Evolutionary conservation across 805 yeast genomes (phyloP).

Genomic region (Lachancea fermentati): DNA sequence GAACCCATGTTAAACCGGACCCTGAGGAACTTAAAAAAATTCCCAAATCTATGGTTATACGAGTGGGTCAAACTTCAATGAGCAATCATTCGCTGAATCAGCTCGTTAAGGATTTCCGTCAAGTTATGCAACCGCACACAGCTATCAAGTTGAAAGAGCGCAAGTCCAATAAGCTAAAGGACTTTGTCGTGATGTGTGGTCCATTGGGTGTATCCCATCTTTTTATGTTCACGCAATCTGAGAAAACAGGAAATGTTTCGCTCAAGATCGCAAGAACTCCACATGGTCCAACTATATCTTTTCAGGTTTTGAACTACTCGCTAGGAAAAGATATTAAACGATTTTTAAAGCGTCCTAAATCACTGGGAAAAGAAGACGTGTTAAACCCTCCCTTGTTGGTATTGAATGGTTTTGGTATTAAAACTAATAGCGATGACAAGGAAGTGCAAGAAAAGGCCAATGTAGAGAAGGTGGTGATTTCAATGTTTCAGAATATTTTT

Average conservation of each 20-base stretch:
- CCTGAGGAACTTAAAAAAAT: conserved; percentile 62
- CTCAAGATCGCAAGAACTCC: conserved; percentile 84
- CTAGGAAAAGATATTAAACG: conserved; percentile 73
- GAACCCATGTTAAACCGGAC: conserved; percentile 74
- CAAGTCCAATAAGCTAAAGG: conserved; percentile 79
- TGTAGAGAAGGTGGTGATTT: conserved; percentile 77
- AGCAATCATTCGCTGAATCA: conserved; percentile 77
- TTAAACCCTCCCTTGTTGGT: conserved; percentile 84
- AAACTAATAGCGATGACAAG: conserved; percentile 10
- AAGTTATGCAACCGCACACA: conserved; percentile 94
- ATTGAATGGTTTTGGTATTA: conserved; percentile 71
- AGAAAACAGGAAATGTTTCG: conserved; percentile 70
- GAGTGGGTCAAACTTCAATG: conserved; percentile 53
- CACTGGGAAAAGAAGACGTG: conserved; percentile 64
- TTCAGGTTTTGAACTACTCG: conserved; percentile 70
- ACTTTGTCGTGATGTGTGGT: conserved; percentile 97
- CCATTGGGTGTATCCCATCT: conserved; percentile 90
- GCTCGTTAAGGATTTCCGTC: conserved; percentile 80
- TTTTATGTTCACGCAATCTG: conserved; percentile 79
- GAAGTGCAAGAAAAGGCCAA: conserved; percentile 32
- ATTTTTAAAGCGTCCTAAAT: conserved; percentile 71
- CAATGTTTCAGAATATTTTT: conserved; percentile 91
- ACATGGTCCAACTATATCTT: conserved; percentile 89
- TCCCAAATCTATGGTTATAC: conserved; percentile 92
- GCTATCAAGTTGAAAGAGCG: conserved; percentile 85